Evolutionary conservation across 1,139 yeast genomes (phyloP), one percentile per base, ranked within the genome.

Genomic region (Zygosaccharomyces sapae): DNA sequence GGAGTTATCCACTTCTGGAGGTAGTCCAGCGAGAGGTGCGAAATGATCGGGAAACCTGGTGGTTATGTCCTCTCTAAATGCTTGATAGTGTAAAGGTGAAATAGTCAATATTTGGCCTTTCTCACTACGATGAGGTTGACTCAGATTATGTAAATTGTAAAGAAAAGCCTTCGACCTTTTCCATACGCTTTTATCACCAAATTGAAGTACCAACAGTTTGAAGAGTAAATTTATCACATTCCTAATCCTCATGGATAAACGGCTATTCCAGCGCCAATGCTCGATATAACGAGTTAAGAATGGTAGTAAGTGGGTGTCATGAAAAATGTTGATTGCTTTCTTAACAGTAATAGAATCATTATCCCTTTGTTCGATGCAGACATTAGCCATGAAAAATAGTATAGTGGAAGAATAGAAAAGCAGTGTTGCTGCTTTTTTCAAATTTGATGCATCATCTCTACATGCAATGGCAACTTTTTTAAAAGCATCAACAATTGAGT

Each of bases 41-140:
- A 73, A 66, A 54, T 74, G 83, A 3, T 86, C 69, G 0, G 97
- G 97, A 60, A 81, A 89, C 53, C 95, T 76, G 20, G 89, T 79
- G 3, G 75, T 67, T 5, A 89, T 66, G 55, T 88, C 95, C 52
- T 84, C 86, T 51, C 88, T 74, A 59, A 86, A 87, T 3, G 86
- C 81, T 61, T 80, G 81, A 62, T 86, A 89, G 56, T 88, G 95
- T 30, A 88, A 67, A 0, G 95, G 92, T 1, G 95, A 81, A 31
- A 88, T 80, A 0, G 74, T 70, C 40, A 80, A 65, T 45, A 64
- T 65, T 49, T 51, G 61, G 44, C 59, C 51, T 4, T 51, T 45
- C 6, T 50, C 44, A 19, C 33, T 29, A 0, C 63, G 60, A 3
- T 59, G 56, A 31, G 70, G 69, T 40, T 67, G 66, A 24, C 70